These are phyloP conservation scores for Fusarium tanahbumbuense DNA, from an alignment of 2,329 filamentous ascomycete species.

Conservation along the genomic window DNA sequence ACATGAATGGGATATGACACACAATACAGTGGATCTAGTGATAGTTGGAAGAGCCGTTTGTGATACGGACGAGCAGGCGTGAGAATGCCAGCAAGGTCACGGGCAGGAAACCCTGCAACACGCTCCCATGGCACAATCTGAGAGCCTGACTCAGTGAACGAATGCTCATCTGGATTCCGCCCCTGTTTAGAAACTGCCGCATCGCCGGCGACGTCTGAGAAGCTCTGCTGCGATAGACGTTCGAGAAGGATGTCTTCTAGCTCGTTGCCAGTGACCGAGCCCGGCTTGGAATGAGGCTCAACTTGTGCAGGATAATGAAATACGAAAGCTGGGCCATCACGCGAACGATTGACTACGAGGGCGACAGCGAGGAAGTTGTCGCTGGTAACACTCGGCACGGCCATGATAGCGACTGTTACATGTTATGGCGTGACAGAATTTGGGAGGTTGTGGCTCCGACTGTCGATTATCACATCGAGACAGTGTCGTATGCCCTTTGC, in stretches of 20 bases:
- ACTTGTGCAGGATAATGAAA: conserved; percentile 86
- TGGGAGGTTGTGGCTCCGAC: not conserved
- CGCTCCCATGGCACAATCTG: conserved; percentile 76
- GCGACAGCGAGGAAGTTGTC: conserved; percentile 76
- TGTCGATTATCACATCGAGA: conserved; percentile 5
- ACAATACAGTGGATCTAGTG: conserved; percentile 82
- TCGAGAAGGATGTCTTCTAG: conserved; percentile 65
- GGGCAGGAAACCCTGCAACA: conserved; percentile 78
- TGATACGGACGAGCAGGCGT: conserved; percentile 81
- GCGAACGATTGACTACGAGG: conserved; percentile 78
- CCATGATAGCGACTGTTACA: conserved; percentile 42
- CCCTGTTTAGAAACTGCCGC: conserved; percentile 58
- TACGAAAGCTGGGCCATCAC: conserved; percentile 83
- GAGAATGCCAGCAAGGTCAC: conserved; percentile 82
- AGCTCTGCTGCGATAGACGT: conserved; percentile 55
- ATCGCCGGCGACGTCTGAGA: conserved; percentile 53
- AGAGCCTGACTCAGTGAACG: conserved; percentile 65
- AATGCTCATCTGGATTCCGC: conserved; percentile 66
- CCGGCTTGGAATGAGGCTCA: conserved; percentile 51
- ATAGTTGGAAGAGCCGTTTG: conserved; percentile 85
- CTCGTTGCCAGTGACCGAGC: conserved; percentile 51
- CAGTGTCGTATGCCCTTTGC: not conserved
- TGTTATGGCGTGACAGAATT: conserved; percentile 20
- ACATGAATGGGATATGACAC: conserved; percentile 87
- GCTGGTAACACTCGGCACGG: conserved; percentile 63